Evolutionary conservation across 192 early-diverging fungal species (phyloP), one percentile per base, ranked within the genome.

Genomic region (Coemansia sp.): DNA sequence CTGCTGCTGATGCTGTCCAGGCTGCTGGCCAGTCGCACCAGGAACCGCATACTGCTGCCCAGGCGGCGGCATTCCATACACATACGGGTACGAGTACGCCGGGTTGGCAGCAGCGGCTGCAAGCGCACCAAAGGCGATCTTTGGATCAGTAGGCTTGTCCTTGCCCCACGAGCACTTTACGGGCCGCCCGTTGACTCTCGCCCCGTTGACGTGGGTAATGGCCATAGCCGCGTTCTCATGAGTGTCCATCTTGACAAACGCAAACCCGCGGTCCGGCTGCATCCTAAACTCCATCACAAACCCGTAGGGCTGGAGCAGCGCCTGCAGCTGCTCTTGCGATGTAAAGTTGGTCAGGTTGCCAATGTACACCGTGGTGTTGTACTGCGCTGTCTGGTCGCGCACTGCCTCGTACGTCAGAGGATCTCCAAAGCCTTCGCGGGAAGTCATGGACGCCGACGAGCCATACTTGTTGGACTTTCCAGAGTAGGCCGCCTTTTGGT

Each of bases 81-180:
- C 60, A 39, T 80, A 80, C n/a, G 76, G 76, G 42, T 80, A 74
- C 56, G 76, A 62, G 76, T 80, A 80, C 38, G 70, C 67, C 21
- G 76, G 76, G 64, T 80, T 80, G 8, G 63, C 67, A 2, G 70
- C 70, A 3, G 65, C 67, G 0, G 69, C 66, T 1, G 66, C 70
- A n/a, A 63, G 43, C 3, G 67, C 67, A 18, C 76, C 76, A 67
- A 72, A 78, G 22, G 69, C 68, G 9, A 63, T 60, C 70, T 80
- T 73, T 35, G 70, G 70, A 53, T 80, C 76, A 52, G 85, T 82
- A 46, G 82, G 66, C 35, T 90, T 82, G 63, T 92, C 91, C 78
- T 91, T 92, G 59, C 93, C 93, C 93, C 93, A 95, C 18, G 93
- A 93, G 74, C 87, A 87, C 85, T 90, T 92, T 53, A 87, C 70